Conservation (phyloP, 768 basidiomycete genomes). For the Boletus coccyginus region DNA sequence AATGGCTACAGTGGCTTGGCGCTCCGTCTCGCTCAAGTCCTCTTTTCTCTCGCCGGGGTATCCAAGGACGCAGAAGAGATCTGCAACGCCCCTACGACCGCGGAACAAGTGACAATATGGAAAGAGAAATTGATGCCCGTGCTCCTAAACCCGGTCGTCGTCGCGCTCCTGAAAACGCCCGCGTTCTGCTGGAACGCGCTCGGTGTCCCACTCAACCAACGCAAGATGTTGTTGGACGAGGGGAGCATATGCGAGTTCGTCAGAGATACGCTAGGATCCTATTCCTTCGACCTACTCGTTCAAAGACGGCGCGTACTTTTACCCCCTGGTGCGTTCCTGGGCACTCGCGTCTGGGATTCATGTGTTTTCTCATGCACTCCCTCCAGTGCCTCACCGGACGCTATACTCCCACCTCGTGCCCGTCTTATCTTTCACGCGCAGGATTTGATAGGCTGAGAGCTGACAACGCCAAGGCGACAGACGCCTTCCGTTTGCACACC, state of each 20-base stretch:
- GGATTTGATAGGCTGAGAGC: slow-evolving; percentile 58
- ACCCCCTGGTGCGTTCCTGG: slow-evolving; percentile 44
- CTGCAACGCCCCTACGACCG: slow-evolving; percentile 50
- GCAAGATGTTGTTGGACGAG: slow-evolving; percentile 55
- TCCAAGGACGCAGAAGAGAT: slow-evolving; percentile 51
- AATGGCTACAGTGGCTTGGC: slow-evolving; percentile 69
- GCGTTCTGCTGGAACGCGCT: slow-evolving; percentile 72
- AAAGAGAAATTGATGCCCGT: slow-evolving; percentile 55
- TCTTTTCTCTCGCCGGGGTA: slow-evolving; percentile 63
- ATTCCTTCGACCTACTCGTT: slow-evolving; percentile 45
- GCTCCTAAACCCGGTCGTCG: slow-evolving; percentile 55
- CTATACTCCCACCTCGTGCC: slow-evolving; percentile 59
- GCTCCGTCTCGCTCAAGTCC: slow-evolving; percentile 54
- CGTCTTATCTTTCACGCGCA: slow-evolving; percentile 58
- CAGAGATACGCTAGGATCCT: slow-evolving; percentile 50
- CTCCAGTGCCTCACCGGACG: slow-evolving; percentile 44
- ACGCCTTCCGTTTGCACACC: slow-evolving; percentile 68
- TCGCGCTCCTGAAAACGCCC: slow-evolving; percentile 45
- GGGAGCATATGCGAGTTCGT: slow-evolving; percentile 50
- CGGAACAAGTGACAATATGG: slow-evolving; percentile 66
- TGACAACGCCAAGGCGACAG: slow-evolving; percentile 41
- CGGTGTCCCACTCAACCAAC: slow-evolving; percentile 72
- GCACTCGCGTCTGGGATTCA: neutral
- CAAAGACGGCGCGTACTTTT: slow-evolving; percentile 66
- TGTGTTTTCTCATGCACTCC: neutral